phyloP scores from a whole-genome alignment of 169 alveolate genomes.

The Eimeria praecox region DNA sequence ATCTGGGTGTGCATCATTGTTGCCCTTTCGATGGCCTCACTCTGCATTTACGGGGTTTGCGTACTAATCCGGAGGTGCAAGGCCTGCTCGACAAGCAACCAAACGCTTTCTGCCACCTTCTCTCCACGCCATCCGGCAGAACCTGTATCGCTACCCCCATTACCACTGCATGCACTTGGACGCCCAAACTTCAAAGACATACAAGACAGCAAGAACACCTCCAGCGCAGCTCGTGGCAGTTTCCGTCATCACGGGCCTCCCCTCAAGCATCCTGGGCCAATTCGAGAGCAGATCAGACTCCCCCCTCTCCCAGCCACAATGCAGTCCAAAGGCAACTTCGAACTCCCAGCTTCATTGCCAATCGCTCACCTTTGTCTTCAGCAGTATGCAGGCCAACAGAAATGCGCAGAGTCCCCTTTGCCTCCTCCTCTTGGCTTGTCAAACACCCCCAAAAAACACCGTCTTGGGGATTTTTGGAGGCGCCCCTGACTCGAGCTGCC shows the following conservation, averaged over 20 bases:
- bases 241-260: background rate
- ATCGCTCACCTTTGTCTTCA: background rate
- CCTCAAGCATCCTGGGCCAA: background rate
- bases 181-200: conserved; percentile 11
- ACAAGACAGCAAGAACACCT: background rate
- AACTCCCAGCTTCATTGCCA: background rate
- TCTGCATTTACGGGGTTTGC: background rate
- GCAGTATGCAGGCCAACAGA: background rate
- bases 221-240: background rate
- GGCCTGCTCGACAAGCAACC: background rate
- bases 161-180: background rate
- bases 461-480: background rate
- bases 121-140: background rate
- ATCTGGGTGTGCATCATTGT: background rate
- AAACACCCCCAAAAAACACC: background rate
- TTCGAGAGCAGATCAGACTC: background rate
- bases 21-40: background rate
- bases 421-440: background rate
- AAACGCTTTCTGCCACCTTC: background rate
- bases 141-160: background rate
- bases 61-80: background rate
- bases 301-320: background rate
- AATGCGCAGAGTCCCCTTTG: background rate
- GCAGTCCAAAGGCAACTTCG: background rate
- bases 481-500: background rate